phyloP scores from a whole-genome alignment of 129 eudicot genomes.

The Flaveria brownii region DNA sequence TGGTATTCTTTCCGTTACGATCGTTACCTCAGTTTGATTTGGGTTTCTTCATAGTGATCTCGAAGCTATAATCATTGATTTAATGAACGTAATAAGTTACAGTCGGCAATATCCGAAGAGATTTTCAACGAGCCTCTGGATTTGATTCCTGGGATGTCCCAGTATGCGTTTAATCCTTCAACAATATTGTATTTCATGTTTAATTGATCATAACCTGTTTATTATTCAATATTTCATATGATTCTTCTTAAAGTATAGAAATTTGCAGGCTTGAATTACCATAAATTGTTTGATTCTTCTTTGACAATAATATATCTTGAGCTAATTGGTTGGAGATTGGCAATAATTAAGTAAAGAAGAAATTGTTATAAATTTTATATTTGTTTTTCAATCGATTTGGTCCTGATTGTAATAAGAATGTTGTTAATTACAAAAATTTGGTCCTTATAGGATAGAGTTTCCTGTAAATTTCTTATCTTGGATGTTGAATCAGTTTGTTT shows the following conservation, averaged over 20 bases:
- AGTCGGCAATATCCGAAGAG: constrained; percentile 16
- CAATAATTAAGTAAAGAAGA: background rate
- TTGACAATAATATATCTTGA: background rate
- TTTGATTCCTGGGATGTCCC: constrained; percentile 16
- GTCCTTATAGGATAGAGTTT: background rate
- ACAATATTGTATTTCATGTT: background rate
- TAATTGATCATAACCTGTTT: background rate
- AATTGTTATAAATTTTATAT: no score
- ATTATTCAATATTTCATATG: background rate
- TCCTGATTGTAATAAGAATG: background rate
- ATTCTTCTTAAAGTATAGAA: no score
- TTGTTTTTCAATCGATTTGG: background rate
- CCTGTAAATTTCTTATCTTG: background rate
- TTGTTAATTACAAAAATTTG: background rate
- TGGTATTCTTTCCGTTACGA: constrained; percentile 21
- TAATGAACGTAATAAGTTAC: background rate
- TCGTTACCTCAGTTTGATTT: background rate
- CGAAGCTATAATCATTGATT: constrained; percentile 19
- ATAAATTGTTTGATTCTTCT: background rate
- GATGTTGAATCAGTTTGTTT: background rate
- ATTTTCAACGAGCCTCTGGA: constrained; percentile 26
- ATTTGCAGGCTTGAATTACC: no score
- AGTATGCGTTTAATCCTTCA: constrained; percentile 27
- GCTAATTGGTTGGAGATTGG: background rate
- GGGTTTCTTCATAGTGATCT: background rate